Evolutionary conservation across 2,329 filamentous ascomycete species (phyloP), one percentile per base, ranked within the genome.

Genomic region (Byssoonygena ceratinophila): DNA sequence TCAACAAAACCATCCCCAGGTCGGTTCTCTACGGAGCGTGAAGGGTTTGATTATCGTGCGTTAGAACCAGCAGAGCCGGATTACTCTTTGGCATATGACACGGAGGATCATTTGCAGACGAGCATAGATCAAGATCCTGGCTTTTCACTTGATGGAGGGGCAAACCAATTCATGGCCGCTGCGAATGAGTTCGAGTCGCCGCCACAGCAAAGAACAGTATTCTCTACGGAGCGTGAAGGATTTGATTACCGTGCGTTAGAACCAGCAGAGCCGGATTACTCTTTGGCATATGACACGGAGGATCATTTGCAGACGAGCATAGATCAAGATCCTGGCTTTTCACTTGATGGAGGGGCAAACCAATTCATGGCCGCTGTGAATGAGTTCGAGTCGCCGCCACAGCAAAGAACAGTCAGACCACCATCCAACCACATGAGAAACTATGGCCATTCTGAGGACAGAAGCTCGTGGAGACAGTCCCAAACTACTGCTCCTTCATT

Each of bases 1-100:
- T 47, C 58, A 7, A 60, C 52, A 25, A 58, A 55, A 43, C 54
- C 57, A 9, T 57, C 58, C 16, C 55, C 54, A 18, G 54, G 46
- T 8, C 20, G 55, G 16, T 43, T 51, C 31, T 53, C 54, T 18
- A 57, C 53, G 22, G 52, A 52, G 4, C 53, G 53, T 20, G 48
- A 54, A 18, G 53, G 53, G 16, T 53, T 59, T 16, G 49, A 53
- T 1, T 57, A 56, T 37, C 41, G 54, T 3, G 40, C 49, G 27
- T 49, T 52, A 14, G 43, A 52, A 18, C 18, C 34, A 23, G 23
- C 9, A 1, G 32, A 27, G n/a, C 14, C 6, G 7, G 16, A 37
- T 14, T 20, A 51, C 2, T 12, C 18, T 22, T 20, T 18, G 36
- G 7, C 9, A 18, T 16, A 46, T 25, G 23, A 27, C 16, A 31